These are phyloP conservation scores for Rutstroemia sp. DNA, from an alignment of 2,329 filamentous ascomycete genomes.

Conservation along the genomic window DNA sequence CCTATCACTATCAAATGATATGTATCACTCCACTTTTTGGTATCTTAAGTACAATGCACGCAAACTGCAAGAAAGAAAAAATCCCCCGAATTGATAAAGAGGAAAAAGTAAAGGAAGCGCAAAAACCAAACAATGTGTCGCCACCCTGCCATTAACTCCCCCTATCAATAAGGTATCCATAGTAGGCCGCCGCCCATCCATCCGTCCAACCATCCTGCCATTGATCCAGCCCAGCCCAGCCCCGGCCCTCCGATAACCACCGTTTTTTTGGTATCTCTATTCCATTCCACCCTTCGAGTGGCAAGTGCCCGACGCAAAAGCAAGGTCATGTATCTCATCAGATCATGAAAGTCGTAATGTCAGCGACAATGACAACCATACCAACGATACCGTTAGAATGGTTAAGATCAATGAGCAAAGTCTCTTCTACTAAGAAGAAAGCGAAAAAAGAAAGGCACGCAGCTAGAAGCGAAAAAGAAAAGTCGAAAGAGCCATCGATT, in stretches of 20 bases:
- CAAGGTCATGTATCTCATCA: slow-evolving; percentile 5
- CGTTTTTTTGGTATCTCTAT: background rate
- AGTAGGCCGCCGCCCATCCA: background rate
- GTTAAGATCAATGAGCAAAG: slow-evolving; percentile 6
- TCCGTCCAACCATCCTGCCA: background rate
- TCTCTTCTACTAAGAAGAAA: background rate
- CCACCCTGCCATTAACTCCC: slow-evolving; percentile 9
- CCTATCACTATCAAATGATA: background rate
- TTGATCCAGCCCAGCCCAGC: background rate
- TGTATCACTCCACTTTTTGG: slow-evolving; percentile 1
- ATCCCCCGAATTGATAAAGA: background rate
- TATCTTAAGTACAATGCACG: slow-evolving; percentile 6
- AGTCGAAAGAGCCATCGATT: slow-evolving; percentile 5
- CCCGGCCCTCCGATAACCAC: background rate
- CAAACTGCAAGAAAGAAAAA: background rate
- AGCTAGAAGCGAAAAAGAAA: background rate
- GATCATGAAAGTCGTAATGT: slow-evolving; percentile 10
- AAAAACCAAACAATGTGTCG: slow-evolving; percentile 1
- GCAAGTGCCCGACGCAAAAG: background rate
- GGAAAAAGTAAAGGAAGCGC: background rate
- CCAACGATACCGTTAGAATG: background rate
- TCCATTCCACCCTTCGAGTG: background rate
- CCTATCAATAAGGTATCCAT: slow-evolving; percentile 2
- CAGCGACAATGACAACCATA: background rate
- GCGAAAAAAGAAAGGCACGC: background rate